Base-by-base conservation (phyloP, 306 rosid species). In the Castanea crenata region DNA sequence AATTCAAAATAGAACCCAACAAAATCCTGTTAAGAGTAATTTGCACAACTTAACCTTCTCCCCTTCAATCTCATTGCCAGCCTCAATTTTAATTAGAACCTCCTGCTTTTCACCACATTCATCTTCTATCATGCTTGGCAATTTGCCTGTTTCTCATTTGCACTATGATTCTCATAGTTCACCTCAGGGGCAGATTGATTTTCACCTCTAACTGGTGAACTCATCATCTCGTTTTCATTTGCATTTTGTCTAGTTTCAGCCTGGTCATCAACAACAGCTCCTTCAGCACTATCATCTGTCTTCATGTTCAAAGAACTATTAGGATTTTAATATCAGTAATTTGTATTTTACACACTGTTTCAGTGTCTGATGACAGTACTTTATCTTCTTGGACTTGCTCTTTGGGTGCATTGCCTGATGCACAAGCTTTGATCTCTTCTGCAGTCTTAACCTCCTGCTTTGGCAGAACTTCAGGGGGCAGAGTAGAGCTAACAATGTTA, bases 361-460 rank as follows among this genome's bases (percentile, higher is more conserved):
- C 55, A 32, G 41, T 65, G 69, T 61, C 83, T 18, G 79, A 64
- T 61, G 83, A 58, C 23, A 34, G 75, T 9, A 65, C 61, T 77
- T 83, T 92, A 61, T 70, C 75, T 56, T 88, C 80, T 16, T 73
- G 55, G 32, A 46, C 71, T 68, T 75, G 67, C 74, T 77, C 85
- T 58, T 75, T 83, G 4, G 84, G 38, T 18, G 71, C 34, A 8
- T 74, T 59, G 23, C 81, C 54, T 20, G 74, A 41, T 59, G 38
- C 49, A 20, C 86, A 62, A 75, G 27, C 74, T 78, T 38, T 65
- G 2, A 35, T 29, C 55, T 74, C 86, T 83, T 78, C 80, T 23
- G 69, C 25, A 46, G 84, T 76, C 74, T 82, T 85, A 73, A 74
- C 86, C 87, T 78, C 86, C 80, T 78, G 86, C 79, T 75, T 83